Evolutionary conservation across 768 basidiomycete genomes (phyloP), one percentile per base, ranked within the genome.

Genomic region (Leccinum imitatum): DNA sequence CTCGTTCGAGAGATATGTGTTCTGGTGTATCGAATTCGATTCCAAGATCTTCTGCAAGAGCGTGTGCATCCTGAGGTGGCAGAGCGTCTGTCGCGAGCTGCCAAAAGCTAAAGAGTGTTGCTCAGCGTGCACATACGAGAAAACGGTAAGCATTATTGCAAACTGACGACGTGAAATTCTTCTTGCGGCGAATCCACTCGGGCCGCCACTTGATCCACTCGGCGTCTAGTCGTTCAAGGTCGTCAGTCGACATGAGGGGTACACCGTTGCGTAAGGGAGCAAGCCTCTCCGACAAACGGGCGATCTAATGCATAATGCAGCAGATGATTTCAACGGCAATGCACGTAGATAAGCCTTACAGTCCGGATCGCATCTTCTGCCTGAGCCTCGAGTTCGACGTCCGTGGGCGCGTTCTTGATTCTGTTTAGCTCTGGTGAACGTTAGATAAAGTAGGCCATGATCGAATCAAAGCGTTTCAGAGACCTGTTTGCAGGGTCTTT

Each of bases 141-240:
- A 21, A 37, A 13, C 4, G n/a, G 30, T 23, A 53, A n/a, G 7
- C 44, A 50, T 54, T 58, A 57, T 59, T 19, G 60, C 35, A 11
- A 39, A 73, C 73, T 67, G 41, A 73, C 72, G 71, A 66, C 25
- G 25, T 71, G 51, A 93, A 96, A 3, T 89, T 76, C 70, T 90
- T 94, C 69, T 82, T 84, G 57, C 94, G 80, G 23, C 82, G 79
- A 35, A 84, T 72, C 94, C 94, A 96, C 76, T 94, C 89, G 4
- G 81, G 79, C 61, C 89, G 79, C 93, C 93, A 95, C 67, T 82
- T 85, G 6, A 66, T 75, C 89, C 93, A 95, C 33, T 94, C 90
- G 1, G 73, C 70, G 60, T 94, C 87, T 55, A 95, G 77, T 60
- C 79, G 76, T 15, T 80, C 82, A 17, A 91, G 79, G 53, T 94